Evolutionary conservation across 805 yeast genomes (phyloP).

Genomic region (Kodamaea hsintzibuensis): DNA sequence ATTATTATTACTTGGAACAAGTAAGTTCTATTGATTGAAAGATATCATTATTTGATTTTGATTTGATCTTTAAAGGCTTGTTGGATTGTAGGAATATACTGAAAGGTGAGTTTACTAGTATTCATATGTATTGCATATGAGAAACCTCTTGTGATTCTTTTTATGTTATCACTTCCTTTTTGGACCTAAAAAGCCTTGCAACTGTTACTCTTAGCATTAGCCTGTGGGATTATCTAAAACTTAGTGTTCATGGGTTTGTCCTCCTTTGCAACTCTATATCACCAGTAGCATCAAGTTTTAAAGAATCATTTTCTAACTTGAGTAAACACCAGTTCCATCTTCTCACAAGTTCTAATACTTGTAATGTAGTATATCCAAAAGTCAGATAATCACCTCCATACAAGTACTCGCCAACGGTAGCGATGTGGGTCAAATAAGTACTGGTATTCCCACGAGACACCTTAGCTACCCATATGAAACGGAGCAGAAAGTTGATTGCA

Average conservation of each 20-base stretch:
- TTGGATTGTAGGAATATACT: constrained; percentile 3
- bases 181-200: too few species aligned
- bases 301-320: constrained; percentile 77
- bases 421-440: constrained; percentile 24
- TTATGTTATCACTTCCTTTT: too few species aligned
- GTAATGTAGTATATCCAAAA: constrained; percentile 65
- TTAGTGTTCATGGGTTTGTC: neutral
- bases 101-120: too few species aligned
- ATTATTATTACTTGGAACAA: neutral
- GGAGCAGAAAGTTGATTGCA: constrained; percentile 56
- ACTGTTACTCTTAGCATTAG: too few species aligned
- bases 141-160: neutral
- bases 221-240: too few species aligned
- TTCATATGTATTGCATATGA: neutral
- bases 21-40: too few species aligned
- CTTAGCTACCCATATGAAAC: constrained; percentile 78
- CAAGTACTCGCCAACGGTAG: constrained; percentile 14
- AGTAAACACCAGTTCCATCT: constrained; percentile 90
- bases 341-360: constrained; percentile 73
- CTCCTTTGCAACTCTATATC: constrained; percentile 8
- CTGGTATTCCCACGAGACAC: constrained; percentile 19
- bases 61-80: neutral
- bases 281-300: constrained; percentile 23
- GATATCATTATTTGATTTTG: too few species aligned
- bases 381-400: constrained; percentile 33